A percentile compares a stretch with the other conserved stretches of the same genome.
Evolutionary conservation across 306 rosid genomes (phyloP).

Genomic region (Cyclanthera cordifolia): DNA sequence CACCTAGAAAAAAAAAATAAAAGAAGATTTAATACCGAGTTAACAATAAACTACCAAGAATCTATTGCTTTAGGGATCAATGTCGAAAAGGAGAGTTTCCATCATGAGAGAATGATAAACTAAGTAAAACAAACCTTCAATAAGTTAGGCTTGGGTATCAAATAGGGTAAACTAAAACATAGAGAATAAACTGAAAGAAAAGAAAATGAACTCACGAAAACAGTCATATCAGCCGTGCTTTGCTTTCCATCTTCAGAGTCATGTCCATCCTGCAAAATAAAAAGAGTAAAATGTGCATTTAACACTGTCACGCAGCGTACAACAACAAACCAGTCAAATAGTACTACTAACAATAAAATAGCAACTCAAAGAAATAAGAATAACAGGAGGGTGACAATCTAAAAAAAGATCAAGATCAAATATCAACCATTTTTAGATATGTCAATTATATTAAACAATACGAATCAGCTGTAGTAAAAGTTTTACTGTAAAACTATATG

Average conservation of each 20-base stretch:
- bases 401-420: not conserved
- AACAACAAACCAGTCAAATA: not conserved
- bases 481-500: not conserved
- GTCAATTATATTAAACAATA: not conserved
- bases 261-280: conserved; percentile 54
- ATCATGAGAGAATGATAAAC: not conserved
- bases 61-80: not conserved
- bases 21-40: conserved; percentile 9
- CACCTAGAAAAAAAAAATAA: conserved; percentile 41
- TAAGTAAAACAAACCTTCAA: not conserved
- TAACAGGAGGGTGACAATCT: not conserved
- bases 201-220: conserved; percentile 52
- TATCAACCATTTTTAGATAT: not conserved
- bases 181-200: conserved; percentile 2
- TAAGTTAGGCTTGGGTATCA: not conserved
- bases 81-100: too few relatives aligned
- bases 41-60: not conserved
- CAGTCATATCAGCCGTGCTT: conserved; percentile 94
- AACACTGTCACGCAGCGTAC: not conserved
- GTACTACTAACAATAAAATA: not conserved
- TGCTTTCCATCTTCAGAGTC: conserved; percentile 70
- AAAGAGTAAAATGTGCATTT: not conserved
- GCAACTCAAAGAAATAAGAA: not conserved
- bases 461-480: not conserved
- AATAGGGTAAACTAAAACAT: not conserved